Base-by-base conservation (phyloP, 192 early-diverging fungal genomes). In the Thoreauomyces humboldtii region DNA sequence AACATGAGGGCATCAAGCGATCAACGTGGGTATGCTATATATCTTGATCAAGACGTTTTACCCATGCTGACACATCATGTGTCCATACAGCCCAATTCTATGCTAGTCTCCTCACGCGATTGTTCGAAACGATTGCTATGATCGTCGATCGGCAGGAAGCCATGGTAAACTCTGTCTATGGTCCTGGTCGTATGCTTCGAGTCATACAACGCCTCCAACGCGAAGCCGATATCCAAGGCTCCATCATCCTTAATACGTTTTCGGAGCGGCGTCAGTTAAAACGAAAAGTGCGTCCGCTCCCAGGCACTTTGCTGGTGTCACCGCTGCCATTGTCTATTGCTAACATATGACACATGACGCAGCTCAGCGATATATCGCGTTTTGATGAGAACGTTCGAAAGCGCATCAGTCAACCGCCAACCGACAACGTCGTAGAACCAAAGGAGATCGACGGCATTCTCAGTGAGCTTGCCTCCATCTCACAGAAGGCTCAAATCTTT, bases 91-190 rank as follows among this genome's bases (percentile, higher is more conserved):
- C 84, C 15, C 86, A 80, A 27, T 78, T 88, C 33, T 94, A 86
- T 70, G 92, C 91, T 5, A 81, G 89, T 38, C 78, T 88, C 9
- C 58, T 96, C n/a, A 95, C 88, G 12, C 66, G 81, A 22, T 69
- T 99, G 43, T 99, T 95, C 73, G 96, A 99, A 74, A 84, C 83
- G 9, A 86, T 92, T 51, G 95, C 95, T 1, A 73, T 82, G 3
- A 80, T 93, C n/a, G 80, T 98, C 34, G 92, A 96, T 72, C 86
- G 88, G 59, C 91, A 96, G 63, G 87, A 93, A 50, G 81, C 88
- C 4, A 77, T 94, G 1, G 88, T 99, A 2, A 85, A 93, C 61
- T 72, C 81, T 7, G 81, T 90, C 59, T 97, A 94, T 74, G 96
- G 96, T 1, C 76, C 84, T 3, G 93, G 96, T 9, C 85, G 86